phyloP scores from a whole-genome alignment of 2,329 filamentous ascomycete species.

The Cryphonectria nitschkei region DNA sequence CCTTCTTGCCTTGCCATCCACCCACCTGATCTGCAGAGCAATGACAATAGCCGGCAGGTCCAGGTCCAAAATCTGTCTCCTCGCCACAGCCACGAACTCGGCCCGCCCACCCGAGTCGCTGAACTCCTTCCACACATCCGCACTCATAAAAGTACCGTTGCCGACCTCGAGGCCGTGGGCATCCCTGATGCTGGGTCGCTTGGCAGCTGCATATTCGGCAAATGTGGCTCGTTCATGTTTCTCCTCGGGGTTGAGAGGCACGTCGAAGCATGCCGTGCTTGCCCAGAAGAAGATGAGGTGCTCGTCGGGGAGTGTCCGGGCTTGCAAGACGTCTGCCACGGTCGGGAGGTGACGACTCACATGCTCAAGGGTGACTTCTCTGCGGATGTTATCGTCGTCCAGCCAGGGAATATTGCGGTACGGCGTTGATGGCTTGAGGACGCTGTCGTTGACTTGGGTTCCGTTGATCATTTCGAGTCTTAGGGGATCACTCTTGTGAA shows the following conservation, averaged over 20 bases:
- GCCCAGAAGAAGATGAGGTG: conserved; percentile 10
- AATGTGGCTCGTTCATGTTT: neutral
- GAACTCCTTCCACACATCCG: neutral
- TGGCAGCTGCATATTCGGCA: neutral
- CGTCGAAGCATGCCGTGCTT: conserved; percentile 1
- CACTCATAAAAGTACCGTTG: neutral
- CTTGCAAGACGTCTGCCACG: neutral
- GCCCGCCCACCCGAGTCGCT: neutral
- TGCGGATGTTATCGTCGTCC: neutral
- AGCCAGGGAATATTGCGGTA: neutral
- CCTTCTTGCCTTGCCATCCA: conserved; percentile 1
- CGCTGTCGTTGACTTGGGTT: neutral
- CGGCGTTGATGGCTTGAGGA: neutral
- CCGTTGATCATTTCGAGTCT: neutral
- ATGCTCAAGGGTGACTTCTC: neutral
- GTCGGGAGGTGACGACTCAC: neutral
- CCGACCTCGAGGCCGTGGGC: neutral
- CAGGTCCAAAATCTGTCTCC: neutral
- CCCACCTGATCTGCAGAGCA: conserved; percentile 11
- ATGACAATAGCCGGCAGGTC: neutral
- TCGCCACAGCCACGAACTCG: conserved; percentile 8
- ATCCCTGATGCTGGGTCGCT: neutral
- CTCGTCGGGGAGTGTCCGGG: conserved; percentile 1
- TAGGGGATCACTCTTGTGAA: neutral
- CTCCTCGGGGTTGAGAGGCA: neutral